Evolutionary conservation across 805 yeast species (phyloP).

Genomic region (Monosporozyma solicola): DNA sequence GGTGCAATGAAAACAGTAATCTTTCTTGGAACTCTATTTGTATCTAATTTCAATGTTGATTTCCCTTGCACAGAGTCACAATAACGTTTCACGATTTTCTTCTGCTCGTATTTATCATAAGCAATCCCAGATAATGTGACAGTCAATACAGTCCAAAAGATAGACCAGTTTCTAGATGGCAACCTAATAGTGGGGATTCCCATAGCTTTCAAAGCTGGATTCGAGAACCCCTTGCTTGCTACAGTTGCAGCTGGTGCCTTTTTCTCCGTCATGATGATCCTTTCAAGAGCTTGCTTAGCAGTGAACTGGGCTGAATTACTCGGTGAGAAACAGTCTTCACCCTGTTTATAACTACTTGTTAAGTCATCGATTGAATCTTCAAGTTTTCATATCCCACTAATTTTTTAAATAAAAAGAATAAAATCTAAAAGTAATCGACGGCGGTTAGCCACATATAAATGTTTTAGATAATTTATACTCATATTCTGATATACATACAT

Average conservation of each 20-base stretch:
- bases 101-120: slow-evolving; percentile 73
- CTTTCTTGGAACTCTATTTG: slow-evolving; percentile 57
- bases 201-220: slow-evolving; percentile 78
- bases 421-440: not conserved
- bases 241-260: not conserved
- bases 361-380: no score
- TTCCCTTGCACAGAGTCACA: slow-evolving; percentile 48
- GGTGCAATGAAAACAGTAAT: slow-evolving; percentile 83
- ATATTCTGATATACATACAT: no score
- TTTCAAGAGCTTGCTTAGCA: not conserved
- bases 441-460: not conserved
- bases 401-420: no score
- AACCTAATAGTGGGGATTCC: slow-evolving; percentile 70
- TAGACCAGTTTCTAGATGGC: slow-evolving; percentile 90
- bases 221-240: slow-evolving; percentile 19
- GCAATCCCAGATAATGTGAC: slow-evolving; percentile 62
- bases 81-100: slow-evolving; percentile 53
- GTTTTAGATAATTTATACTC: not conserved
- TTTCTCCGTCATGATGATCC: not conserved
- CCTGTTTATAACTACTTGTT: not conserved
- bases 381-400: not conserved
- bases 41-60: slow-evolving; percentile 40
- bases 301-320: not conserved
- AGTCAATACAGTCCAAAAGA: slow-evolving; percentile 69
- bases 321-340: not conserved